Evolutionary conservation across 371 early-diverging fungal genomes (phyloP).

Genomic region (Synchytrium microbalum): DNA sequence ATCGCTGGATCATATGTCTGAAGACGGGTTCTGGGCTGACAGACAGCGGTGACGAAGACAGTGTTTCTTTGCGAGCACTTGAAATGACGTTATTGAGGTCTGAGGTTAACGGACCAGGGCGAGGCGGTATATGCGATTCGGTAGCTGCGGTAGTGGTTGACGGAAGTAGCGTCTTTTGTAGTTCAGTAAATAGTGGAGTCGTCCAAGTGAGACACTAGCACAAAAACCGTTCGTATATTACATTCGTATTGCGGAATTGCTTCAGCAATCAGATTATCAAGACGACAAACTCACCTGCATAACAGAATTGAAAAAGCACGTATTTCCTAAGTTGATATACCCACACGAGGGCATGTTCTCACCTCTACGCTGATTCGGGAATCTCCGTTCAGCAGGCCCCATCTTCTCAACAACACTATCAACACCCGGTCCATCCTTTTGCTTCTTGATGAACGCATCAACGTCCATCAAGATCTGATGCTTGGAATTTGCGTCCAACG

Average conservation of each 20-base stretch:
- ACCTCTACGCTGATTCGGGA: background rate
- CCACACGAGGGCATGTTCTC: slow-evolving; percentile 16
- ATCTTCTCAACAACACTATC: no score
- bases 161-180: no score
- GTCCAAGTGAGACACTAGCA: slow-evolving; percentile 27
- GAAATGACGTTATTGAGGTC: background rate
- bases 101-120: background rate
- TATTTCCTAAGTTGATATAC: slow-evolving; percentile 35
- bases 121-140: background rate
- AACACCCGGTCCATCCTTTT: background rate
- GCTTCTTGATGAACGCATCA: background rate
- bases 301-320: slow-evolving; percentile 39
- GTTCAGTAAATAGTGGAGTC: no score
- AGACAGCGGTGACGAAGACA: slow-evolving; percentile 2
- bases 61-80: background rate
- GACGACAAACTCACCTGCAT: slow-evolving; percentile 23
- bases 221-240: slow-evolving; percentile 1
- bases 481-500: background rate
- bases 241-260: background rate
- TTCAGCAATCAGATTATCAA: background rate
- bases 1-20: slow-evolving; percentile 36
- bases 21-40: slow-evolving; percentile 46
- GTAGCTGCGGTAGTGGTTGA: slow-evolving; percentile 5
- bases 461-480: background rate
- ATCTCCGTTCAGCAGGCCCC: background rate